phyloP scores from a whole-genome alignment of 192 early-diverging fungal species.

The Chytriomyces sp. region DNA sequence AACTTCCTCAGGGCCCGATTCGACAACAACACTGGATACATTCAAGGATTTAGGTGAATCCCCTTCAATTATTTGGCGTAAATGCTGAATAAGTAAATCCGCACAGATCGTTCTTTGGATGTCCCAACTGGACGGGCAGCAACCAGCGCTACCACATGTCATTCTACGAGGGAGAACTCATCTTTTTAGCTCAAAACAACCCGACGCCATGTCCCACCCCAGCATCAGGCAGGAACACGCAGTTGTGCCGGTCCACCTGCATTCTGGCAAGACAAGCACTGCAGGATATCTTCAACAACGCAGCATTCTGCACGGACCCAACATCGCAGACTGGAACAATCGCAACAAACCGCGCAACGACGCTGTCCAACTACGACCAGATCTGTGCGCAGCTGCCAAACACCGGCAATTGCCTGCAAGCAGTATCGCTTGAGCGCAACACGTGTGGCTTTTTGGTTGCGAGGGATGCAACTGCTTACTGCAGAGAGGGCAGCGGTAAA shows the following conservation, averaged over 20 bases:
- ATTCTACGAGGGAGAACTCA: slow-evolving; percentile 13
- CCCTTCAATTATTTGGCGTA: neutral
- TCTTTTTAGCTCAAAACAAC: slow-evolving; percentile 27
- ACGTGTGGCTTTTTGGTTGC: slow-evolving; percentile 17
- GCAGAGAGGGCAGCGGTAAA: slow-evolving; percentile 11
- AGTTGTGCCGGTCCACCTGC: slow-evolving; percentile 25
- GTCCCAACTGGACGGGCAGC: slow-evolving; percentile 23
- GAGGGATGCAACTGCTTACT: slow-evolving; percentile 21
- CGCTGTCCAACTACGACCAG: neutral
- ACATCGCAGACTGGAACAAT: neutral
- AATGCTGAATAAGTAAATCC: neutral
- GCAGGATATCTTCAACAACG: slow-evolving; percentile 16
- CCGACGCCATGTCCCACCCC: neutral
- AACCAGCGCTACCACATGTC: slow-evolving; percentile 34
- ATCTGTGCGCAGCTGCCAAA: slow-evolving; percentile 12
- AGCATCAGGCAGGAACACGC: neutral
- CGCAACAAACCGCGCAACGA: slow-evolving; percentile 3
- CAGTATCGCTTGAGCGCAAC: slow-evolving; percentile 1
- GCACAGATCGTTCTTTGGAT: slow-evolving; percentile 23
- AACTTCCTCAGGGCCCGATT: slow-evolving; percentile 14
- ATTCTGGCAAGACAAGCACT: slow-evolving; percentile 4
- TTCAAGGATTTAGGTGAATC: slow-evolving; percentile 11
- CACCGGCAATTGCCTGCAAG: slow-evolving; percentile 8
- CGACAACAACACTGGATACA: slow-evolving; percentile 21
- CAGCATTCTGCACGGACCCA: slow-evolving; percentile 12